Evolutionary conservation across 73 alveolate species (phyloP).

Genomic region (Paramecium octaurelia): DNA sequence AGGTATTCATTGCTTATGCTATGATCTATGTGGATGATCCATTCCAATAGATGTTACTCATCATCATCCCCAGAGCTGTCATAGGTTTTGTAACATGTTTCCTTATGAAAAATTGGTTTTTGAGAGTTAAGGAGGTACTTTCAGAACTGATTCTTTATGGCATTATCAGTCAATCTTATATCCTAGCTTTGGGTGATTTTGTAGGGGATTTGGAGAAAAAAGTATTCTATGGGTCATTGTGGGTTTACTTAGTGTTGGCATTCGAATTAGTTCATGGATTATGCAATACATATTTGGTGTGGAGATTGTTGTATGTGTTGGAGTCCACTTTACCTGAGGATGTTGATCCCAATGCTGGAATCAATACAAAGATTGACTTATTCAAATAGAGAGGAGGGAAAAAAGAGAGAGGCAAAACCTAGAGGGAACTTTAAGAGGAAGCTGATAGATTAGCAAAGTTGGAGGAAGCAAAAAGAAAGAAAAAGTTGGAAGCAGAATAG

Average conservation of each 20-base stretch:
- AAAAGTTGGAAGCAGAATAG: neutral
- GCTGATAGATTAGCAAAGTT: neutral
- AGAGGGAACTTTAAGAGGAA: neutral
- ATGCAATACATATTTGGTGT: constrained; percentile 7
- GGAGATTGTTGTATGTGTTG: constrained; percentile 15
- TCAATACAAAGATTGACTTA: constrained; percentile 4
- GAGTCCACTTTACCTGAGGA: neutral
- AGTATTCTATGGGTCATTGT: neutral
- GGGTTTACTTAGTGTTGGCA: neutral
- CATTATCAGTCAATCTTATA: neutral
- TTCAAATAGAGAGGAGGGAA: neutral
- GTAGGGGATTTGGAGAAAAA: constrained; percentile 25
- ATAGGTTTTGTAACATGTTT: neutral
- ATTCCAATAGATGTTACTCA: neutral
- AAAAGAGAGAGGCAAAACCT: neutral
- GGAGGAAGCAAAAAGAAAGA: neutral
- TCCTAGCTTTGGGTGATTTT: neutral
- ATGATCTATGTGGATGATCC: constrained; percentile 29
- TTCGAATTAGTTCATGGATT: neutral
- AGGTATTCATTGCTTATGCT: constrained; percentile 27
- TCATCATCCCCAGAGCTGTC: constrained; percentile 7
- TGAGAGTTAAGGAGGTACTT: neutral
- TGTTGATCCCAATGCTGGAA: constrained; percentile 29
- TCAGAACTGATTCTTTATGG: constrained; percentile 18
- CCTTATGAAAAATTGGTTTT: neutral